A percentile compares a stretch with the other conserved stretches of the same genome.
Conservation (phyloP, 2,329 filamentous ascomycete species). For the Akanthomyces muscarius region DNA sequence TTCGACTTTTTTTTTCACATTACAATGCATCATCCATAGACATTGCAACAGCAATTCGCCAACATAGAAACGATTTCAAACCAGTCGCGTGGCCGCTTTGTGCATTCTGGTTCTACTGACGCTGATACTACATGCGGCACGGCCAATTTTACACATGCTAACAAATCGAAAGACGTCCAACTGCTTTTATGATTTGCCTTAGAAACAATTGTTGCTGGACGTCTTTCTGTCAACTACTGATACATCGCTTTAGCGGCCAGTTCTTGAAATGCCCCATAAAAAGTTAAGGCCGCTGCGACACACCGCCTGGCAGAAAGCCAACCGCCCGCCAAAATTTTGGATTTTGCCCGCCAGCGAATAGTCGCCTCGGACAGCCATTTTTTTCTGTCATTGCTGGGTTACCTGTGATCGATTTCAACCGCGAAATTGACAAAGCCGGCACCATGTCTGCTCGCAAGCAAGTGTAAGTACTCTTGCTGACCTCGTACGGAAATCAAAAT, state of each 20-base stretch:
- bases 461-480: slow-evolving; percentile 36
- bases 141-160: too few relatives aligned
- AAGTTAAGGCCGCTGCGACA: neutral
- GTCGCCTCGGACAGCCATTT: neutral
- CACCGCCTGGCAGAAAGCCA: slow-evolving; percentile 18
- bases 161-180: too few relatives aligned
- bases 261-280: neutral
- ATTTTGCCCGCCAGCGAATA: slow-evolving; percentile 22
- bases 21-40: slow-evolving; percentile 11
- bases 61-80: slow-evolving; percentile 13
- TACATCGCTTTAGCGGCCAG: too few relatives aligned
- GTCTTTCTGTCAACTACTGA: too few relatives aligned
- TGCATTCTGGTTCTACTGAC: neutral
- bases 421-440: slow-evolving; percentile 17
- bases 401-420: slow-evolving; percentile 17
- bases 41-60: slow-evolving; percentile 13
- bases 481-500: neutral
- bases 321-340: slow-evolving; percentile 42
- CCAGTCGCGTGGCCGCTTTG: neutral
- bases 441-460: slow-evolving; percentile 58
- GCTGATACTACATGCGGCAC: too few relatives aligned
- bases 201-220: too few relatives aligned
- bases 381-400: slow-evolving; percentile 11
- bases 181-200: too few relatives aligned
- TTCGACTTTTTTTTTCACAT: slow-evolving; percentile 6